A percentile compares a stretch with the other conserved stretches of the same genome.
Conservation (phyloP, 2,329 filamentous ascomycete species). For the Penicillium digitatum region DNA sequence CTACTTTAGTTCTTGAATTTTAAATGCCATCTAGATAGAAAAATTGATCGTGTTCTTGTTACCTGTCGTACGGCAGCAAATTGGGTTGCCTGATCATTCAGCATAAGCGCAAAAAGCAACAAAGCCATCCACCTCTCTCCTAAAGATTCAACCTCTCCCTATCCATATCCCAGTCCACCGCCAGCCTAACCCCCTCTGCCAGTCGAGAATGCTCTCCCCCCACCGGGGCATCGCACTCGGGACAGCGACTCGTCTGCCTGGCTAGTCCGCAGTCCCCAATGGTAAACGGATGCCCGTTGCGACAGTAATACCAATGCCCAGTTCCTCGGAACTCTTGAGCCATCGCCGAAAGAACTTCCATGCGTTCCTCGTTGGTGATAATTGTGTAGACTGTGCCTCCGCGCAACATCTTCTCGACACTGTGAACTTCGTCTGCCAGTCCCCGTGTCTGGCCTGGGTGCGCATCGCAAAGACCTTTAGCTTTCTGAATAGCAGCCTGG, state of each 20-base stretch:
- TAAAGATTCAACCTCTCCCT: neutral
- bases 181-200: neutral
- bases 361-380: conserved; percentile 52
- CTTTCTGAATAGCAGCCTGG: conserved; percentile 20
- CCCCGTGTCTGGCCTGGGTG: conserved; percentile 30
- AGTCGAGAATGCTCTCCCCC: conserved; percentile 45
- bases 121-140: neutral
- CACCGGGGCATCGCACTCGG: conserved; percentile 57
- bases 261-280: conserved; percentile 65
- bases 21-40: neutral
- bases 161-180: neutral
- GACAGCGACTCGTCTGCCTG: conserved; percentile 59
- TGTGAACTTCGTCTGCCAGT: conserved; percentile 47
- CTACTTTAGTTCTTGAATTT: neutral
- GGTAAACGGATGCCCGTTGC: conserved; percentile 50
- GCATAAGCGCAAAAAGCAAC: neutral
- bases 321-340: conserved; percentile 48
- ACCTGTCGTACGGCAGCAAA: neutral
- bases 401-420: conserved; percentile 46
- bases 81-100: neutral
- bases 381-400: conserved; percentile 48
- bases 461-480: conserved; percentile 25
- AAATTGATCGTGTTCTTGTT: neutral
- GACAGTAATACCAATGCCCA: conserved; percentile 48
- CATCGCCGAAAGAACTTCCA: conserved; percentile 52